phyloP scores from a whole-genome alignment of 768 basidiomycete genomes.

The Auriscalpium microsporum region DNA sequence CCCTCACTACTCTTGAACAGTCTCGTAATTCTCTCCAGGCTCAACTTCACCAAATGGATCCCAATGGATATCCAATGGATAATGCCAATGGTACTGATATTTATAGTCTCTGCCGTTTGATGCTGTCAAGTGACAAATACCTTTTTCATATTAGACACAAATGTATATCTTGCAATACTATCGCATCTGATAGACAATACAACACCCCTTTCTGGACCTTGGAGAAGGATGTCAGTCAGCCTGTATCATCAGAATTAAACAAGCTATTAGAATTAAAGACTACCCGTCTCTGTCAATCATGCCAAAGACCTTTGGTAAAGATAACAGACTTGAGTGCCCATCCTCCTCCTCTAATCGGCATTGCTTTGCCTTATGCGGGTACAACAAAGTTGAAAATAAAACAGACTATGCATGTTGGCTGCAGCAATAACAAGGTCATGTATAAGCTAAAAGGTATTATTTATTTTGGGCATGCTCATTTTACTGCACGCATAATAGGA shows the following conservation, averaged over 20 bases:
- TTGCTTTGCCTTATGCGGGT: not conserved
- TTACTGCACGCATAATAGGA: slow-evolving; percentile 15
- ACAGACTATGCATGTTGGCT: not conserved
- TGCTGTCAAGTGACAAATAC: not conserved
- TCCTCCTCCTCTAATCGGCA: not conserved
- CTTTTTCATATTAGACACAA: not conserved
- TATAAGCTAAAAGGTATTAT: slow-evolving; percentile 14
- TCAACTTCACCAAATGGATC: not conserved
- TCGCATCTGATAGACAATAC: not conserved
- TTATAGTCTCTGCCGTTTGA: not conserved
- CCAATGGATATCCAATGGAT: not conserved
- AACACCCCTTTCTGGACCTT: not conserved
- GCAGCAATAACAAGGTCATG: not conserved
- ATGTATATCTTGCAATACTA: not conserved
- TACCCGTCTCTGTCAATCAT: not conserved
- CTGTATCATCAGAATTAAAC: not conserved
- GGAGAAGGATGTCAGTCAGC: not conserved
- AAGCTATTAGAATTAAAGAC: not conserved
- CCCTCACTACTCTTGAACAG: not conserved
- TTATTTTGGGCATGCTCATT: slow-evolving; percentile 18
- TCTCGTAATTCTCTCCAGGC: not conserved
- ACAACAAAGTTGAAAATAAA: not conserved
- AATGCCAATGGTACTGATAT: not conserved
- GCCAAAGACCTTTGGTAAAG: not conserved
- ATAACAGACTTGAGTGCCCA: not conserved